Conservation (phyloP, 805 yeast species). For the Candida gorgasii region DNA sequence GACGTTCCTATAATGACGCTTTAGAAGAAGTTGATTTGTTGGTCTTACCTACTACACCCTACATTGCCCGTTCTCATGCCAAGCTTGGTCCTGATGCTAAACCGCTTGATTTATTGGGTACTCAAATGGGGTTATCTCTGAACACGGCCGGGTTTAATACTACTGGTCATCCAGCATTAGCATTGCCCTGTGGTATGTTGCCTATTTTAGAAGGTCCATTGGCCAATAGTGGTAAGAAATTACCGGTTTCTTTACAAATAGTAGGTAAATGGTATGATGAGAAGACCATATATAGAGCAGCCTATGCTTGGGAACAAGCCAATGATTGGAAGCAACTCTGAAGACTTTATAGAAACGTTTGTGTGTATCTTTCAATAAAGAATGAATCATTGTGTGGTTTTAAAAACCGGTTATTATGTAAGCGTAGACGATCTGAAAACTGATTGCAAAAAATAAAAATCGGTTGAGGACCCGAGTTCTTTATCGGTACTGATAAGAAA, state of each 20-base stretch:
- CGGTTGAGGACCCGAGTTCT: no score
- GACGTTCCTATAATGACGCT: slow-evolving; percentile 29
- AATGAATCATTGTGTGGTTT: no score
- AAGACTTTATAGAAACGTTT: no score
- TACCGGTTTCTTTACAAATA: slow-evolving; percentile 39
- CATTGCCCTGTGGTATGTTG: slow-evolving; percentile 33
- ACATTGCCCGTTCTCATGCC: slow-evolving; percentile 28
- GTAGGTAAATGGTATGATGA: slow-evolving; percentile 36
- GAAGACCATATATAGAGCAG: slow-evolving; percentile 29
- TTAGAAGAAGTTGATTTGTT: slow-evolving; percentile 31
- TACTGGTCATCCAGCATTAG: slow-evolving; percentile 40
- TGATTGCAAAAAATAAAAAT: no score
- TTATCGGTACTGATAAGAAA: no score
- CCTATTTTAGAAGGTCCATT: slow-evolving; percentile 28
- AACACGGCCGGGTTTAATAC: slow-evolving; percentile 37
- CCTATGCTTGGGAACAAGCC: slow-evolving; percentile 36
- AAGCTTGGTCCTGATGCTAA: slow-evolving; percentile 18
- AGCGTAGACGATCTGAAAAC: no score
- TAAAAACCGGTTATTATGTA: no score
- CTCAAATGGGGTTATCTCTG: slow-evolving; percentile 33
- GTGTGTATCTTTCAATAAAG: no score
- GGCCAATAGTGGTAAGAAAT: slow-evolving; percentile 18
- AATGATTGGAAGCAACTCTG: slow-evolving; percentile 23
- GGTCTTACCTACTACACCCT: slow-evolving; percentile 31
- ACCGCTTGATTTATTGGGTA: slow-evolving; percentile 24